A percentile compares a stretch with the other conserved stretches of the same genome.
Conservation (phyloP, 75 land plant genomes). For the Sequoiadendron giganteum region DNA sequence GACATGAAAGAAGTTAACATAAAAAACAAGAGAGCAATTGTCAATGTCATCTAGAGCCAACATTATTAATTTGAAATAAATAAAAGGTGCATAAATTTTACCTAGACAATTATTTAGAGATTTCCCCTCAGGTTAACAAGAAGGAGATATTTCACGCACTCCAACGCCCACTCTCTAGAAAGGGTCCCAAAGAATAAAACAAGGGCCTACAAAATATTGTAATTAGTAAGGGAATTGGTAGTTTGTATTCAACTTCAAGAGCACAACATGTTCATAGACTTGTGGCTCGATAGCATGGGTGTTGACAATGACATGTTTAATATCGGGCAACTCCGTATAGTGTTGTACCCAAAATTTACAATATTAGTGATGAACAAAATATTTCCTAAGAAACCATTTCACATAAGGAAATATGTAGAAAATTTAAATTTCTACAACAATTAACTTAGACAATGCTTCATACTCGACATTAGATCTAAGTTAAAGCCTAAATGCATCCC, state of each 20-base stretch:
- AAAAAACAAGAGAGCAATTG: conserved; percentile 84
- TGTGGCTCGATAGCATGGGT: conserved; percentile 98
- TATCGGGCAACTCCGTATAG: conserved; percentile 80
- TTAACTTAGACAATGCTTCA: background rate
- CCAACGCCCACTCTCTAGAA: conserved; percentile 31
- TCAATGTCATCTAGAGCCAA: conserved; percentile 81
- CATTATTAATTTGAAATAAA: too few relatives aligned
- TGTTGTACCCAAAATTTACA: conserved; percentile 19
- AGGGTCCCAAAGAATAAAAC: conserved; percentile 91
- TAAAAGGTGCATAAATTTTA: too few relatives aligned
- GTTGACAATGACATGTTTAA: conserved; percentile 91
- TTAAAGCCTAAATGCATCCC: background rate
- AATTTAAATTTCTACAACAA: background rate
- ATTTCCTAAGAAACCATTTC: background rate
- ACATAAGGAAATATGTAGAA: too few relatives aligned
- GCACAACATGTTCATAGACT: conserved; percentile 30
- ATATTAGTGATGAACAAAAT: too few relatives aligned
- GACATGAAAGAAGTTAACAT: background rate
- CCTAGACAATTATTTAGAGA: too few relatives aligned
- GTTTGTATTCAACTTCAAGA: background rate
- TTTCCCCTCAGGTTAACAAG: too few relatives aligned
- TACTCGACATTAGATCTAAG: background rate
- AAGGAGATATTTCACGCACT: conserved; percentile 63
- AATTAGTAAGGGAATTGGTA: background rate
- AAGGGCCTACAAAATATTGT: conserved; percentile 45